phyloP scores from a whole-genome alignment of 169 alveolate genomes.

The Theileria parva region DNA sequence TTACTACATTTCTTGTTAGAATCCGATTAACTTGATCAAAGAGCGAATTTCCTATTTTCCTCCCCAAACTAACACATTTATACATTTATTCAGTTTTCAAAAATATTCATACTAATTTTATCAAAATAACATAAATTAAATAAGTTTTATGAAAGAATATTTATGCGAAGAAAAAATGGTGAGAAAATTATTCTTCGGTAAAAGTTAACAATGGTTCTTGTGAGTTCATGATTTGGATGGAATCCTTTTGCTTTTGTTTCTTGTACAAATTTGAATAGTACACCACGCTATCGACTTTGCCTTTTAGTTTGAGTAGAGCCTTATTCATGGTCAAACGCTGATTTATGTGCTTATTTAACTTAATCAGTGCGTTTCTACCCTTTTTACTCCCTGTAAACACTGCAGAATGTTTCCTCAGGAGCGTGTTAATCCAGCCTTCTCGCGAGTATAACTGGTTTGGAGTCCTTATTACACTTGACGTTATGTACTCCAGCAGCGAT shows the following conservation, averaged over 20 bases:
- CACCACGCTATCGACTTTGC: slow-evolving; percentile 67
- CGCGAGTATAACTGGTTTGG: slow-evolving; percentile 64
- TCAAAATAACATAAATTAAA: too few relatives aligned
- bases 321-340: slow-evolving; percentile 47
- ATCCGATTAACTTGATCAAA: too few relatives aligned
- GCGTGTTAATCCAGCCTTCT: slow-evolving; percentile 68
- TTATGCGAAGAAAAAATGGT: too few relatives aligned
- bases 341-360: slow-evolving; percentile 42
- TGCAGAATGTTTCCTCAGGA: slow-evolving; percentile 41
- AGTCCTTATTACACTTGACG: slow-evolving; percentile 37
- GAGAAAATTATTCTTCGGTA: slow-evolving; percentile 17
- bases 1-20: too few relatives aligned
- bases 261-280: slow-evolving; percentile 29
- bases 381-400: slow-evolving; percentile 36
- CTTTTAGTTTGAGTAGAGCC: slow-evolving; percentile 58
- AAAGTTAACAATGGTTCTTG: slow-evolving; percentile 56
- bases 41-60: too few relatives aligned
- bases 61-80: too few relatives aligned
- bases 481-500: slow-evolving; percentile 63
- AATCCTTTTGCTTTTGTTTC: slow-evolving; percentile 41
- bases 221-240: slow-evolving; percentile 43
- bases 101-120: too few relatives aligned
- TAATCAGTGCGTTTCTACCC: slow-evolving; percentile 49
- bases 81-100: too few relatives aligned
- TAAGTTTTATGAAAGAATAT: background rate